Percentiles rank a stretch among this genome's conserved stretches.
These are phyloP conservation scores for Secale cereale DNA, from an alignment of 176 grass and related monocot species.

Conservation along the genomic window DNA sequence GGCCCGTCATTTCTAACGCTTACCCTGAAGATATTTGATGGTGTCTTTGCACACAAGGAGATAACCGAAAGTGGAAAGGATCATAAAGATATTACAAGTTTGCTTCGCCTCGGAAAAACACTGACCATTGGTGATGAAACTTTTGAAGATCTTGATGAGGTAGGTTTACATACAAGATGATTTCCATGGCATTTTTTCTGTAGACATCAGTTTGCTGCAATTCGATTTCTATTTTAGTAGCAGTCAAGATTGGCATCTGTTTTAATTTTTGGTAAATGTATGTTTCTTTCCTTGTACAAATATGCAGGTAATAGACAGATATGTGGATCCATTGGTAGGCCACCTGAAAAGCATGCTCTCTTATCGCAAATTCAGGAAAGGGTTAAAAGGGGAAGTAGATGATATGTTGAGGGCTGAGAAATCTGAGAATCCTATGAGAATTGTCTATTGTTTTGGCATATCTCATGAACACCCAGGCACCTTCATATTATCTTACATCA, in stretches of 20 bases:
- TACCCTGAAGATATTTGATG: slow-evolving; percentile 90
- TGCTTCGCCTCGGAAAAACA: slow-evolving; percentile 93
- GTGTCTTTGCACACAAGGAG: slow-evolving; percentile 87
- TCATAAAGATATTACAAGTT: slow-evolving; percentile 93
- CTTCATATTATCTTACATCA: slow-evolving; percentile 89
- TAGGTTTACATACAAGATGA: slow-evolving; percentile 28
- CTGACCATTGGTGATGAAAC: slow-evolving; percentile 82
- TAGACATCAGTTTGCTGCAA: neutral
- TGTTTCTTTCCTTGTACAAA: slow-evolving; percentile 10
- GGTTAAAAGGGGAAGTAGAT: slow-evolving; percentile 80
- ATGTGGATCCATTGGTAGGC: slow-evolving; percentile 87
- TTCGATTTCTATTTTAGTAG: neutral
- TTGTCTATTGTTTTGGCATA: slow-evolving; percentile 89
- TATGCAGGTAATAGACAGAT: slow-evolving; percentile 86
- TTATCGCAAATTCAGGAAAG: slow-evolving; percentile 89
- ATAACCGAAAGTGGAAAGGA: slow-evolving; percentile 94
- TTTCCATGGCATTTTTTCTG: neutral
- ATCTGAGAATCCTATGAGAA: slow-evolving; percentile 83
- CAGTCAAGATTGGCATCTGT: neutral
- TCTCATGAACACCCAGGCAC: slow-evolving; percentile 90
- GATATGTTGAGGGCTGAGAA: slow-evolving; percentile 74
- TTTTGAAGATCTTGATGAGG: slow-evolving; percentile 99
- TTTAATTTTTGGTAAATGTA: neutral
- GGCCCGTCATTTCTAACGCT: slow-evolving; percentile 85
- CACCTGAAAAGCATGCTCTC: slow-evolving; percentile 85